These are phyloP conservation scores for Nannochloropsis gaditana DNA, from an alignment of 108 stramenopile species.

Conservation along the genomic window DNA sequence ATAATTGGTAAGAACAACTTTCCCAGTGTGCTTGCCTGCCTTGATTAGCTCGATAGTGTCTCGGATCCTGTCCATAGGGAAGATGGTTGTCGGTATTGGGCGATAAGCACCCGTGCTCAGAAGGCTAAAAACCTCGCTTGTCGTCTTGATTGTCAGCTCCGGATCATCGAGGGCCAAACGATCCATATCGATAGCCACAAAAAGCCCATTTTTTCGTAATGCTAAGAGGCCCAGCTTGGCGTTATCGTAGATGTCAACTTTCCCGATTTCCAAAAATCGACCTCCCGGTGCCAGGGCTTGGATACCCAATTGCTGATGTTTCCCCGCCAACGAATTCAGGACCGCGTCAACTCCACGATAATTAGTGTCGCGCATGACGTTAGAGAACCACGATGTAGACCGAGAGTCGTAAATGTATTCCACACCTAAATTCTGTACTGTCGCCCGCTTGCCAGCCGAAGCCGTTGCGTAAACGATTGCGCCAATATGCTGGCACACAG, in stretches of 20 bases:
- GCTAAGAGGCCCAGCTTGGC: not conserved
- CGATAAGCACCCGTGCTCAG: not conserved
- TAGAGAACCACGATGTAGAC: not conserved
- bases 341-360: slow-evolving; percentile 21
- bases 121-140: slow-evolving; percentile 7
- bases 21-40: slow-evolving; percentile 16
- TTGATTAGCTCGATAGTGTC: slow-evolving; percentile 7
- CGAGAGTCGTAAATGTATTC: slow-evolving; percentile 20
- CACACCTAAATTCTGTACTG: not conserved
- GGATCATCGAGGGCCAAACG: not conserved
- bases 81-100: not conserved
- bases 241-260: slow-evolving; percentile 18
- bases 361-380: not conserved
- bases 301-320: slow-evolving; percentile 18
- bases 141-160: not conserved
- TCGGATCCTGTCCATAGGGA: not conserved
- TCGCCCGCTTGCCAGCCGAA: not conserved
- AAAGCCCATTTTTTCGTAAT: not conserved
- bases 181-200: slow-evolving; percentile 19
- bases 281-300: slow-evolving; percentile 20
- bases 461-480: not conserved
- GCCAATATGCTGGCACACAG: not conserved
- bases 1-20: slow-evolving; percentile 14
- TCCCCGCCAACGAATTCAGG: slow-evolving; percentile 22
- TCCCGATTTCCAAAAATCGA: slow-evolving; percentile 22